Base-by-base conservation (phyloP, 2,329 filamentous ascomycete species). In the Arthrinium phaeospermum region DNA sequence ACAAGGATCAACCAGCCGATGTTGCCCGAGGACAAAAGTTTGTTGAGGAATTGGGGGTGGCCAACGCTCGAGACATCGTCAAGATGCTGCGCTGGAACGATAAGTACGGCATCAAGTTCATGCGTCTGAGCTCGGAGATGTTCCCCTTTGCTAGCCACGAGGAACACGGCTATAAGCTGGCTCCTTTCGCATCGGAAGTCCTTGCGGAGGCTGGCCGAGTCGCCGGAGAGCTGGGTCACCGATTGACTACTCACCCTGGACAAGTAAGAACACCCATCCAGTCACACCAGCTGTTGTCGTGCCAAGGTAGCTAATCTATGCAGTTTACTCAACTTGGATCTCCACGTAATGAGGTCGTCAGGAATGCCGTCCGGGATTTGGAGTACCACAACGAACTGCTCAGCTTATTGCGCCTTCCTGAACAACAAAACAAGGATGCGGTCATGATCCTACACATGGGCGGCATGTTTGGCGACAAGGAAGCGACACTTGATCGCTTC, bases 391-490 rank as follows among this genome's bases (percentile, higher is more conserved):
- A 94, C 68, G 95, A 98, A 81, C 83, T 98, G 88, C 87, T 98
- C 0, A 88, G 89, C 4, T 86, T 97, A 0, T 86, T 98, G 10
- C 91, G 90, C 70, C 85, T 98, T 0, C 94, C 94, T 0, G 88
- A 91, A 24, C 94, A 98, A 80, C 88, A 91, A 75, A 86, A 98
- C 77, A 91, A 91, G 44, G 95, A 98, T 80, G 96, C 96, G 1
- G 91, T 98, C 71, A 97, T 98, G 93, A 95, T 98, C 71, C 79
- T 98, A 12, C 96, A 98, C 79, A 94, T 98, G 89, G 96, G 96
- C 22, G 96, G 96, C 12, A 90, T 93, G 0, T 98, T 96, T 78
- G 95, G 95, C 7, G 94, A 97, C 80, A 98, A 97, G 81, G 85
- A 82, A 13, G 93, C 92, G 0, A 95, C 95, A 0, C 83, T 98